These are phyloP conservation scores for Diaporthe batatas DNA, from an alignment of 2,329 filamentous ascomycete species.

Conservation along the genomic window DNA sequence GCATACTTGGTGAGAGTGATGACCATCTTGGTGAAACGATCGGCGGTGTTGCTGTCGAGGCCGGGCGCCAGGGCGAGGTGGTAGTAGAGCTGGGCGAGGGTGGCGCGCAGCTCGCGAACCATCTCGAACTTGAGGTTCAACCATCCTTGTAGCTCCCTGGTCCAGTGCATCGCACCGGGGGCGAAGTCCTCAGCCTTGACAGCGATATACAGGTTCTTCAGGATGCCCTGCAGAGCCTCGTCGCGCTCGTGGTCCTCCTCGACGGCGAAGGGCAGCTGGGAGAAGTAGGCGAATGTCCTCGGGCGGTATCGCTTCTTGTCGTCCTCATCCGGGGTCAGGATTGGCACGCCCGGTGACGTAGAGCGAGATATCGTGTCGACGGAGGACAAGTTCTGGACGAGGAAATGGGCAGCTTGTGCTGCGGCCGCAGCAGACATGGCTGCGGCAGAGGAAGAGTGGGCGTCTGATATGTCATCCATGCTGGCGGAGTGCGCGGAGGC, in stretches of 20 bases:
- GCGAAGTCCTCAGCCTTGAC: conserved; percentile 94
- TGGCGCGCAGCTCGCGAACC: conserved; percentile 84
- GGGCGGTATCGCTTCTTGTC: conserved; percentile 80
- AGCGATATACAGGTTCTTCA: conserved; percentile 93
- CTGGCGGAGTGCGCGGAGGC: neutral
- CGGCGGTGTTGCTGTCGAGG: conserved; percentile 82
- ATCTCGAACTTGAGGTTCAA: conserved; percentile 97
- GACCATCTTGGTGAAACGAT: conserved; percentile 97
- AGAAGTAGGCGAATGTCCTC: conserved; percentile 93
- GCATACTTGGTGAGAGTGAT: conserved; percentile 92
- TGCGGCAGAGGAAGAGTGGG: conserved; percentile 47
- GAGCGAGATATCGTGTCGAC: conserved; percentile 84
- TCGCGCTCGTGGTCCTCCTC: conserved; percentile 86
- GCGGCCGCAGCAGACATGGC: conserved; percentile 53
- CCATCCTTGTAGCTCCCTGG: conserved; percentile 95
- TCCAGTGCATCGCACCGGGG: conserved; percentile 96
- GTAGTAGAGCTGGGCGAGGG: conserved; percentile 92
- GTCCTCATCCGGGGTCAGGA: conserved; percentile 62
- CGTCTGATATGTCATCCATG: conserved; percentile 54
- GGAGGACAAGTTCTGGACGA: conserved; percentile 56
- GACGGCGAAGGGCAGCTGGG: conserved; percentile 88
- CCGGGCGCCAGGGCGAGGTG: conserved; percentile 92
- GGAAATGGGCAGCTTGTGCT: conserved; percentile 55
- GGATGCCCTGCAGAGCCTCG: conserved; percentile 84
- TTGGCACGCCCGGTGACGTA: conserved; percentile 80